Base-by-base conservation (phyloP, 352 stramenopile genomes). In the Albugo candida region DNA sequence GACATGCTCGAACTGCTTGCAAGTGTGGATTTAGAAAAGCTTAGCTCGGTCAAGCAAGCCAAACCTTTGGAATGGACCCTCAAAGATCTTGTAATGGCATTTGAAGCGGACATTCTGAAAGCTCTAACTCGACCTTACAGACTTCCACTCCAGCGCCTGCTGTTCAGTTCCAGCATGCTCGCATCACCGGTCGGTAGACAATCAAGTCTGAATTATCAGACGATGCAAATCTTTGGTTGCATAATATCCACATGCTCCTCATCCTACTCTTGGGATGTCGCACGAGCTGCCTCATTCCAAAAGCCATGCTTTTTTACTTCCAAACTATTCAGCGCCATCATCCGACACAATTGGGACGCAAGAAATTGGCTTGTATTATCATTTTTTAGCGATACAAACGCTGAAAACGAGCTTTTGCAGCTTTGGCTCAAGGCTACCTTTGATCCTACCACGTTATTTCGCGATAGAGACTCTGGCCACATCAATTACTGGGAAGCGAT, bases 371-470 rank as follows among this genome's bases (percentile, higher is more conserved):
- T 89, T 20, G 56, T 51, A 11, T 79, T 62, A 13, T 62, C 58
- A 13, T 86, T 85, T 17, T 20, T 86, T 21, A 82, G 59, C 51
- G 63, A 81, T 14, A 58, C 36, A 19, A 62, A 66, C 24, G 58
- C 73, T 1, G 73, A 76, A 24, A 57, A 68, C 45, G 64, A 81
- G n/a, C 47, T 89, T 14, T 57, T 54, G 0, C 67, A 45, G 20
- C 56, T 79, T 24, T 89, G 73, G 76, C 36, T 89, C 17, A 63
- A 70, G 39, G 60, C 56, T 44, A 89, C 76, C 2, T 56, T 89
- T 13, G 74, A 89, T 53, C 49, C 78, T 13, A 48, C 50, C 37
- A 57, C 64, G 4, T 48, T 75, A 11, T 48, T 73, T 67, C 14
- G 50, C 38, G 1, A 46, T 78, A 27, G 40, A 16, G 27, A 56